phyloP scores from a whole-genome alignment of 2,329 filamentous ascomycete species.

The Penicillium sp. region DNA sequence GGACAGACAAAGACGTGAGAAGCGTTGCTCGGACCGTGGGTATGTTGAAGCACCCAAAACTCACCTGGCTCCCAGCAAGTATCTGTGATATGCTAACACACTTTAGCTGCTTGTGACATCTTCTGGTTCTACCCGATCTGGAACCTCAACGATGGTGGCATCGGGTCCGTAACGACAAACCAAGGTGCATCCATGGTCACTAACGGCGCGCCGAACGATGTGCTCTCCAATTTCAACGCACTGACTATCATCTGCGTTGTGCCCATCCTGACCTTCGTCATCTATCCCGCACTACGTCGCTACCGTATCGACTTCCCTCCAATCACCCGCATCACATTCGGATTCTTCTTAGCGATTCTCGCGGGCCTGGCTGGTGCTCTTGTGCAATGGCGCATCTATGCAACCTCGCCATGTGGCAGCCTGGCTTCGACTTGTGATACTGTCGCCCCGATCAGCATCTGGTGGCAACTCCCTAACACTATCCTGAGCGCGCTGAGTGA shows the following conservation, averaged over 20 bases:
- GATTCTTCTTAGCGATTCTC: conserved; percentile 53
- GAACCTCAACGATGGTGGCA: conserved; percentile 47
- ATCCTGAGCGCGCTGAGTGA: conserved; percentile 43
- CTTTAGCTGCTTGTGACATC: conserved; percentile 33
- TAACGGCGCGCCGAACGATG: conserved; percentile 54
- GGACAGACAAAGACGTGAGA: conserved; percentile 39
- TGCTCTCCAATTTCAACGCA: conserved; percentile 55
- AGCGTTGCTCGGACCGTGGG: conserved; percentile 37
- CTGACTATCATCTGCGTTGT: conserved; percentile 51
- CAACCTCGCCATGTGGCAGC: conserved; percentile 47
- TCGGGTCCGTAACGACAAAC: conserved; percentile 53
- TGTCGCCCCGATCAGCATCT: conserved; percentile 45
- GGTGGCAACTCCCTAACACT: conserved; percentile 46
- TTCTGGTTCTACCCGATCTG: conserved; percentile 45
- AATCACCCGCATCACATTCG: conserved; percentile 54
- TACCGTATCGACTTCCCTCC: conserved; percentile 50
- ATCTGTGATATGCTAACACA: too few species aligned
- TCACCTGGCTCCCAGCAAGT: neutral
- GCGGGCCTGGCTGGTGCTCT: conserved; percentile 43
- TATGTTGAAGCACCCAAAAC: neutral
- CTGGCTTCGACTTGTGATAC: conserved; percentile 42
- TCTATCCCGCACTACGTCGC: conserved; percentile 51
- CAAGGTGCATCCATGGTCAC: conserved; percentile 53
- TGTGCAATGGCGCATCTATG: conserved; percentile 51
- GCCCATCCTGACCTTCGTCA: conserved; percentile 51